Percentiles rank a stretch among this genome's conserved stretches.
phyloP scores from a whole-genome alignment of 2,329 filamentous ascomycete species.

The Clonostachys rosea region DNA sequence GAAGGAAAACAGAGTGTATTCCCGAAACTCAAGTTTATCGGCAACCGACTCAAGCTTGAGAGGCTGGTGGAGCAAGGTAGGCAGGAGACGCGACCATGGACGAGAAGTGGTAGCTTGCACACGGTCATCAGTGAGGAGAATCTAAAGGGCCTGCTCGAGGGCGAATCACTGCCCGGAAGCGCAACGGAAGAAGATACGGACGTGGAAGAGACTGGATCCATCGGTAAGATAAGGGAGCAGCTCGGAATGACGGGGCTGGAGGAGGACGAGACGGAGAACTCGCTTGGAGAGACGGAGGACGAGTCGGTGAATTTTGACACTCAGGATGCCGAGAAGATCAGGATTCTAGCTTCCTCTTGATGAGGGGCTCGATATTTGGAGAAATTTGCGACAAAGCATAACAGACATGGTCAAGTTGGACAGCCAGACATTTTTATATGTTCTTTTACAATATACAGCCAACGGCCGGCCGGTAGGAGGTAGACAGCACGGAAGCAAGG shows the following conservation, averaged over 20 bases:
- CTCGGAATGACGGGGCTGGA: slow-evolving; percentile 17
- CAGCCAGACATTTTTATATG: too few relatives aligned
- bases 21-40: slow-evolving; percentile 86
- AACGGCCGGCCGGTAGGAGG: too few relatives aligned
- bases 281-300: too few relatives aligned
- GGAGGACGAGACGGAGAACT: slow-evolving; percentile 11
- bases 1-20: slow-evolving; percentile 87
- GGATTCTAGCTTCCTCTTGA: too few relatives aligned
- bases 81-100: slow-evolving; percentile 42
- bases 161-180: slow-evolving; percentile 19
- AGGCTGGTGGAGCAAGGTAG: slow-evolving; percentile 57
- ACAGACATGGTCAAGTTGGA: too few relatives aligned
- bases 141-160: slow-evolving; percentile 40
- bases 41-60: slow-evolving; percentile 83
- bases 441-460: too few relatives aligned
- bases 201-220: slow-evolving; percentile 16
- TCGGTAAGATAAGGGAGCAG: not conserved
- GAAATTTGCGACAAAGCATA: too few relatives aligned
- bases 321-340: not conserved
- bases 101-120: slow-evolving; percentile 48
- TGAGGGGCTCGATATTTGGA: too few relatives aligned
- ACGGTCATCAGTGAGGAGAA: slow-evolving; percentile 60
- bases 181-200: slow-evolving; percentile 31
- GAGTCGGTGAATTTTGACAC: slow-evolving; percentile 9
- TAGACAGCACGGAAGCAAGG: too few relatives aligned